Conservation (phyloP, 179 eudicot species). For the Silene vulgaris region DNA sequence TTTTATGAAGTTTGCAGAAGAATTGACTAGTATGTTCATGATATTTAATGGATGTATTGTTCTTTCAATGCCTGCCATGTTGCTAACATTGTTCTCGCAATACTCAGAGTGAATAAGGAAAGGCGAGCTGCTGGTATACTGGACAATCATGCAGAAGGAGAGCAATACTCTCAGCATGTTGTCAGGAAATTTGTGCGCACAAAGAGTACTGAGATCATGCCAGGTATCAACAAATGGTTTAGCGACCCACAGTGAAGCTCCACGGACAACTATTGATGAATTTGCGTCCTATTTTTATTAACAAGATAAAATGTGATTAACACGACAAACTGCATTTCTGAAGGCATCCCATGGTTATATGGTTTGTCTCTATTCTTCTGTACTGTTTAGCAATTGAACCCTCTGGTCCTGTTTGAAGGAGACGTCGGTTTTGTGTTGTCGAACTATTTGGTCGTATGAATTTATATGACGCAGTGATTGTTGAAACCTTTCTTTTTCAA, state of each 20-base stretch:
- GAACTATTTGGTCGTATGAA: not conserved
- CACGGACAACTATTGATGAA: not conserved
- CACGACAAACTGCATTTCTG: slow-evolving; percentile 1
- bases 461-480: slow-evolving; percentile 1
- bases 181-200: slow-evolving; percentile 59
- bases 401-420: not conserved
- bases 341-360: slow-evolving; percentile 14
- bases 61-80: not conserved
- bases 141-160: slow-evolving; percentile 65
- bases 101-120: slow-evolving; percentile 66
- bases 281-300: not conserved
- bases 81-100: not conserved
- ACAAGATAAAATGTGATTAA: not conserved
- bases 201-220: slow-evolving; percentile 74
- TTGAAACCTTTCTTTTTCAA: not conserved
- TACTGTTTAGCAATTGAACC: not conserved
- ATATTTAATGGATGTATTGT: not conserved
- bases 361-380: slow-evolving; percentile 10
- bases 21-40: not conserved
- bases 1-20: not conserved
- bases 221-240: slow-evolving; percentile 60
- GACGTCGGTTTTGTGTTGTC: not conserved
- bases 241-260: slow-evolving; percentile 41
- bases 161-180: slow-evolving; percentile 56
- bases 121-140: slow-evolving; percentile 73